Evolutionary conservation across 257 asterid genomes (phyloP).

Genomic region (Solanum chaucha): DNA sequence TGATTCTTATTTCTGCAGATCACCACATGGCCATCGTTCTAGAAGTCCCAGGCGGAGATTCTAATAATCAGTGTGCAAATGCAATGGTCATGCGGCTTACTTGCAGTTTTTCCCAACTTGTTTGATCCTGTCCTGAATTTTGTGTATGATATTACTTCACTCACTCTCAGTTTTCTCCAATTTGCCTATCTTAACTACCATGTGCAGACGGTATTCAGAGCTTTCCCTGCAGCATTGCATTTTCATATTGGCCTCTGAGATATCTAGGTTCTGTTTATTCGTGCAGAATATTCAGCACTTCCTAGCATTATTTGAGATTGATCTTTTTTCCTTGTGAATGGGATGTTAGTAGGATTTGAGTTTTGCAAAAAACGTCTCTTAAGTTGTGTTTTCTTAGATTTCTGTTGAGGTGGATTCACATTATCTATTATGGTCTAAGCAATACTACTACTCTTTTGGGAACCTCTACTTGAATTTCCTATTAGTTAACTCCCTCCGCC

Average conservation of each 20-base stretch:
- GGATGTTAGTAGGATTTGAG: neutral
- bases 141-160: neutral
- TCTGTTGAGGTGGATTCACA: neutral
- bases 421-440: neutral
- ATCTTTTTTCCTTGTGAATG: neutral
- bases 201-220: neutral
- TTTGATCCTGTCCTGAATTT: neutral
- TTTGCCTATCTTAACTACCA: neutral
- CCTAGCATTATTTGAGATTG: neutral
- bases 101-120: neutral
- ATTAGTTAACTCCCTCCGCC: neutral
- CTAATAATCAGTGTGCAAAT: conserved; percentile 13
- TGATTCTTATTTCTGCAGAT: conserved; percentile 31
- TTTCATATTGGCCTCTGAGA: neutral
- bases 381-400: neutral
- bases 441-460: neutral
- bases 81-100: neutral
- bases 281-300: too few species aligned
- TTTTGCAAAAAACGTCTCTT: neutral
- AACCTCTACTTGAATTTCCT: neutral
- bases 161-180: neutral
- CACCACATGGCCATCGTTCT: conserved; percentile 80
- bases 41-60: conserved; percentile 88
- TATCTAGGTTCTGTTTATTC: neutral
- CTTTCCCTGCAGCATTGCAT: neutral